phyloP scores from a whole-genome alignment of 208 protist genomes.

The Acanthamoeba healyi region DNA sequence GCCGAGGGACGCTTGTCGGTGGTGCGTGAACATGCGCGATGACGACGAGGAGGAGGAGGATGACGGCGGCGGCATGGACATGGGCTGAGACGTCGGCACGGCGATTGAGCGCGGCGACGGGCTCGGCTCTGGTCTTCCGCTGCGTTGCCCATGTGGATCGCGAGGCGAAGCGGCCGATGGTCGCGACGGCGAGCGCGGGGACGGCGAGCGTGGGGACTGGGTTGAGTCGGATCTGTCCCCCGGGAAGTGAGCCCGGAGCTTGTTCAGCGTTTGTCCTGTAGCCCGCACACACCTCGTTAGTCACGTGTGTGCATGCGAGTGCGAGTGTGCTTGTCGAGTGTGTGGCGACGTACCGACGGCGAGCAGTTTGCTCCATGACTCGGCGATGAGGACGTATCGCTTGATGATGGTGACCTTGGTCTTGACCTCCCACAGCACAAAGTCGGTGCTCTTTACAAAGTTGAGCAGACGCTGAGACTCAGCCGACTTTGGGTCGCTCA shows the following conservation, averaged over 20 bases:
- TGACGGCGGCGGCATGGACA: background rate
- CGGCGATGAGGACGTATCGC: conserved; percentile 19
- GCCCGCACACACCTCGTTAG: no score
- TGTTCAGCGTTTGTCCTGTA: background rate
- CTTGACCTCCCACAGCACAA: conserved; percentile 59
- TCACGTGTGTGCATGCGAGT: background rate
- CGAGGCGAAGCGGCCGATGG: background rate
- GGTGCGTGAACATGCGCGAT: background rate
- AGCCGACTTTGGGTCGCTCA: background rate
- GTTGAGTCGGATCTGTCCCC: background rate
- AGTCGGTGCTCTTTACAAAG: conserved; percentile 49
- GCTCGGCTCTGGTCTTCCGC: no score
- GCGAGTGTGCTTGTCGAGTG: background rate
- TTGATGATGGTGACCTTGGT: conserved; percentile 47
- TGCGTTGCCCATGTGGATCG: no score
- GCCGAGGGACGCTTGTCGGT: background rate
- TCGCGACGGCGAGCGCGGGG: background rate
- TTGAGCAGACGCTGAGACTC: background rate
- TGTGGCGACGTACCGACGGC: background rate
- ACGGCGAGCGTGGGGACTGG: background rate
- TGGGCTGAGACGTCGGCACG: background rate
- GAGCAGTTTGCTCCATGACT: conserved; percentile 56
- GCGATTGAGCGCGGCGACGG: background rate
- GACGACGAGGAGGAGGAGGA: background rate
- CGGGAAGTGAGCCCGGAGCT: background rate